Evolutionary conservation across 768 basidiomycete species (phyloP), one percentile per base, ranked within the genome.

Genomic region (Trametes coccinea): DNA sequence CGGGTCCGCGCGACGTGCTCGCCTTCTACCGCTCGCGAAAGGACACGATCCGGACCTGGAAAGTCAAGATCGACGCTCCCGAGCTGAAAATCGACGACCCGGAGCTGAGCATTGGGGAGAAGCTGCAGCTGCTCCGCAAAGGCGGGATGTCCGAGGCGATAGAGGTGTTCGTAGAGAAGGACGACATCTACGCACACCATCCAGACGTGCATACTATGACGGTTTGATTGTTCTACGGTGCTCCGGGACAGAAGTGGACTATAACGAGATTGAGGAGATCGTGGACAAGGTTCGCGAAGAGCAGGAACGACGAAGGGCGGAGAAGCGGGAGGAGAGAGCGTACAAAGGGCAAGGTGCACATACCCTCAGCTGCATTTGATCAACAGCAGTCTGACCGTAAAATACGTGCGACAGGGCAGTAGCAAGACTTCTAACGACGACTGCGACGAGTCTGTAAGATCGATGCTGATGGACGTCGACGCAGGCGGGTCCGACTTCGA

Each of bases 81-180:
- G 90, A 93, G 63, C 78, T 91, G 45, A 87, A 88, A 60, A 89
- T 92, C 59, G 92, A 93, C 63, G 89, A 94, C 56, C 86, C 87
- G 0, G 82, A 84, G 5, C 71, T 91, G 56, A 82, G 77, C 10
- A 80, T 80, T 6, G 95, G 93, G 52, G 97, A 98, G 77, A 92
- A 95, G 72, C 76, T 98, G 69, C 94, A 97, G 77, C 76, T 98
- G 53, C 77, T 98, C 16, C 92, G 90, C 1, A 94, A 97, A 75
- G 80, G 81, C 44, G 94, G 90, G 29, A 92, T 99, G 90, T 89
- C 88, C 43, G 92, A 95, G 71, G 97, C 97, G 5, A 95, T 99
- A 53, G 88, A 92, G 78, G 82, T 88, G 74, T 98, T 92, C 75
- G 95, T 99, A 60, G 95, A 98, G 74, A 99, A 99, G 80, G 96